Conservation (phyloP, 495 filamentous ascomycete species). For the Talaromyces ruber region DNA sequence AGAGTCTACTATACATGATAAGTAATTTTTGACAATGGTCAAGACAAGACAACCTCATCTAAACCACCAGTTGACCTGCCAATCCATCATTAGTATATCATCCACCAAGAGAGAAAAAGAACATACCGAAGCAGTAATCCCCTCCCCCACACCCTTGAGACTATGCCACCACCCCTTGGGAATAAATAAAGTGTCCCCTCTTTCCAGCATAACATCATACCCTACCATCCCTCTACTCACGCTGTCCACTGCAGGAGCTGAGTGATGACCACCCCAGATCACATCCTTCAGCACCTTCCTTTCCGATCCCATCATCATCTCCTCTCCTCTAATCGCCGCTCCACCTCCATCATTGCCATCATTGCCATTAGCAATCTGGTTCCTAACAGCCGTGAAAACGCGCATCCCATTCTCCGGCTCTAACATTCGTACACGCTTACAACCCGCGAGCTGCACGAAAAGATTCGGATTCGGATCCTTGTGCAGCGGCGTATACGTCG, state of each 20-base stretch:
- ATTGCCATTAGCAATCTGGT: slow-evolving; percentile 16
- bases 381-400: slow-evolving; percentile 52
- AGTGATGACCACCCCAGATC: slow-evolving; percentile 54
- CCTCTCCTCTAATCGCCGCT: slow-evolving; percentile 63
- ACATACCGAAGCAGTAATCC: slow-evolving; percentile 60
- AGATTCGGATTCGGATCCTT: slow-evolving; percentile 91
- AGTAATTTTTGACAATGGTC: not conserved
- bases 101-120: not conserved
- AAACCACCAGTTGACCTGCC: slow-evolving; percentile 90
- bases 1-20: not conserved
- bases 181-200: slow-evolving; percentile 76
- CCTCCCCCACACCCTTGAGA: slow-evolving; percentile 61
- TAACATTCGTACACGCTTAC: slow-evolving; percentile 66
- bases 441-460: slow-evolving; percentile 73
- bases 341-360: slow-evolving; percentile 26
- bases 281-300: slow-evolving; percentile 52
- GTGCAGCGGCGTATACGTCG: slow-evolving; percentile 85
- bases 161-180: slow-evolving; percentile 96
- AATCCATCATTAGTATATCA: slow-evolving; percentile 8
- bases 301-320: slow-evolving; percentile 85
- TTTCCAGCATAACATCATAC: slow-evolving; percentile 49
- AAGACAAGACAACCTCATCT: slow-evolving; percentile 29
- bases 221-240: slow-evolving; percentile 22
- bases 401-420: slow-evolving; percentile 48
- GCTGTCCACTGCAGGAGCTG: slow-evolving; percentile 8